Base-by-base conservation (phyloP, 768 basidiomycete species). In the Mycena capillaripes region DNA sequence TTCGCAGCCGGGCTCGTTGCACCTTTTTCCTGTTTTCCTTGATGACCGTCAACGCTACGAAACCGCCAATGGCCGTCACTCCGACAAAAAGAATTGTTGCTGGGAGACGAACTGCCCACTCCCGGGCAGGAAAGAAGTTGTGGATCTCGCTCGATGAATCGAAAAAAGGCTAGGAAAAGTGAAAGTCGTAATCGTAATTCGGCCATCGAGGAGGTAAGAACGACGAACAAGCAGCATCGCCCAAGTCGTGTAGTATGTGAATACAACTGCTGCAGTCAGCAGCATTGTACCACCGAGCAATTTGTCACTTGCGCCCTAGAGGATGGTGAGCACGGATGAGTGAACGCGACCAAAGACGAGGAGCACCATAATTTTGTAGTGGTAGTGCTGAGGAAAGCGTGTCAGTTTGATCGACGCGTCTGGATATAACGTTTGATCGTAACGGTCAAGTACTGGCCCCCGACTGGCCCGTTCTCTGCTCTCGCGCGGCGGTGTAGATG, bases 191-290 rank as follows among this genome's bases (percentile, higher is more conserved):
- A 75, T 38, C 63, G 62, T 67, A 69, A 74, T 58, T n/a, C n/a
- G 71, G 30, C 38, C 38, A 50, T 40, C 44, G 40, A 62, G 19
- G 10, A 30, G 36, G 23, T 70, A 32, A 16, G n/a, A 36, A 32
- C 17, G 23, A 82, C 93, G 77, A 75, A 96, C 97, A 64, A 97
- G 88, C 60, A 98, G 84, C 64, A 98, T 87, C 17, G 96, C 92
- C 97, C 97, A 98, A 30, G 89, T 86, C 2, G 97, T 96, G 81
- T 98, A 99, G 81, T 98, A 98, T 12, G 88, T 84, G 84, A 97
- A 97, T 42, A 94, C 89, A 52, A 90, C 81, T 8, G 89, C 88
- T 38, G 95, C 95, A 72, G 89, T 86, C 73, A 94, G 85, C 79
- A 98, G 89, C 93, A 97, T 95, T 50, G 84, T 76, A 34, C 92